Base-by-base conservation (phyloP, 1,139 yeast genomes). In the Lodderomyces margitis region DNA sequence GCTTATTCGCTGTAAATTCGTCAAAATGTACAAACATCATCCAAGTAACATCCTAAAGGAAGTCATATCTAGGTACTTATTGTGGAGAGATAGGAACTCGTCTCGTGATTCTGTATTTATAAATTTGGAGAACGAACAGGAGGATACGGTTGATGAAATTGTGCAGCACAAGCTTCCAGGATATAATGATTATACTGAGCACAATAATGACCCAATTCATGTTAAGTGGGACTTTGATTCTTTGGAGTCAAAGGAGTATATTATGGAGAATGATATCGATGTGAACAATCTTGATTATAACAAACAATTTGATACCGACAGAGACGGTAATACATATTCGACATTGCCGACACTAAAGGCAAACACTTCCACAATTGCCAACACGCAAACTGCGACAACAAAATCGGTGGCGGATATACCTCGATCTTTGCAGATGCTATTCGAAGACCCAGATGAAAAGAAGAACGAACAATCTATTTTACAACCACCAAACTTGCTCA, bases 191-290 rank as follows among this genome's bases (percentile, higher is more conserved):
- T 31, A 38, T 10, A 28, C 37, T 10, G 32, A 33, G 9, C 35
- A 34, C 23, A 41, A 41, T 37, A 68, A 62, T 27, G 64, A 61
- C 31, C 69, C 68, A 36, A 64, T 78, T n/a, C 87, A 80, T 49
- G 81, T 83, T n/a, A 83, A 83, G 59, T 87, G 95, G 95, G 95
- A 86, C 62, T 87, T 87, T 54, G 94, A 86, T 58, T 83, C 92
- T 1, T 63, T 85, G 44, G 81, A 84, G 54, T 78, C 87, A 38
- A 74, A 80, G 31, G 91, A 84, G 50, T 84, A 83, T 55, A 82
- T 85, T 42, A 64, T 81, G 40, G 88, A 84, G 43, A 81, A 80
- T 57, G 84, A 80, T 41, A 76, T 79, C 39, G 74, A 77, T 47
- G 51, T 77, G 25, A 74, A 68, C 39, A 72, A 72, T 36, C 77